phyloP scores from a whole-genome alignment of 208 protist genomes.

The Cochliopodium minus region DNA sequence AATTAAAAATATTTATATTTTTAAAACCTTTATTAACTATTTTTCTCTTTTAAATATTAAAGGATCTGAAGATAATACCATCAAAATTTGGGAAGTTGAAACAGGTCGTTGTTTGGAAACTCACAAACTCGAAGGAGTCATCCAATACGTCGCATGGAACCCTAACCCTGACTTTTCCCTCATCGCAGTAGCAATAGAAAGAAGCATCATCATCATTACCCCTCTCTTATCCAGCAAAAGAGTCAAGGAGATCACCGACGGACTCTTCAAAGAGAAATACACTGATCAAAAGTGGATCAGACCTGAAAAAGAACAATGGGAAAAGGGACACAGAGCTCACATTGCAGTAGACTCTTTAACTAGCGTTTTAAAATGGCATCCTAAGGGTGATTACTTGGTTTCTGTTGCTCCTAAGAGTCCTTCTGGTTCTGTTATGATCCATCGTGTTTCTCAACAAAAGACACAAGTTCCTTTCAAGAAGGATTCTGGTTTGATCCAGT shows the following conservation, averaged over 20 bases:
- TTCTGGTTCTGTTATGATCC: constrained; percentile 43
- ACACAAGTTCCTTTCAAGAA: constrained; percentile 44
- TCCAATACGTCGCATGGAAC: constrained; percentile 72
- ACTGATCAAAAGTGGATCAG: not conserved
- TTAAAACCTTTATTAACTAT: not conserved
- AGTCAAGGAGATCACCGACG: constrained; percentile 63
- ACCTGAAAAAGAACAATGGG: not conserved
- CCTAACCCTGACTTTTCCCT: constrained; percentile 63
- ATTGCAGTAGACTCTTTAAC: constrained; percentile 23
- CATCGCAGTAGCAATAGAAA: constrained; percentile 61
- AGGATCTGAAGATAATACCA: constrained; percentile 80
- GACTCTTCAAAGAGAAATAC: constrained; percentile 40
- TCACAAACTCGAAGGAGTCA: constrained; percentile 26
- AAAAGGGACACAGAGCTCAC: not conserved
- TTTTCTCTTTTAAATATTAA: constrained; percentile 6
- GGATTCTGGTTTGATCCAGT: constrained; percentile 24
- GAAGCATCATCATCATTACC: constrained; percentile 61
- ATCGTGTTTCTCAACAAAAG: constrained; percentile 38
- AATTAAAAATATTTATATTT: constrained; percentile 27
- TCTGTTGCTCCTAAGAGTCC: constrained; percentile 30
- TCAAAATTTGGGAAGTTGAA: constrained; percentile 88
- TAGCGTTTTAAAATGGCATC: too few relatives aligned
- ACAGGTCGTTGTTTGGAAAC: constrained; percentile 80
- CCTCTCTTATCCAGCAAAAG: constrained; percentile 49
- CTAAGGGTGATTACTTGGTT: constrained; percentile 55